These are phyloP conservation scores for Saccharum hybrid DNA, from an alignment of 202 grass and related monocot species.

Conservation along the genomic window DNA sequence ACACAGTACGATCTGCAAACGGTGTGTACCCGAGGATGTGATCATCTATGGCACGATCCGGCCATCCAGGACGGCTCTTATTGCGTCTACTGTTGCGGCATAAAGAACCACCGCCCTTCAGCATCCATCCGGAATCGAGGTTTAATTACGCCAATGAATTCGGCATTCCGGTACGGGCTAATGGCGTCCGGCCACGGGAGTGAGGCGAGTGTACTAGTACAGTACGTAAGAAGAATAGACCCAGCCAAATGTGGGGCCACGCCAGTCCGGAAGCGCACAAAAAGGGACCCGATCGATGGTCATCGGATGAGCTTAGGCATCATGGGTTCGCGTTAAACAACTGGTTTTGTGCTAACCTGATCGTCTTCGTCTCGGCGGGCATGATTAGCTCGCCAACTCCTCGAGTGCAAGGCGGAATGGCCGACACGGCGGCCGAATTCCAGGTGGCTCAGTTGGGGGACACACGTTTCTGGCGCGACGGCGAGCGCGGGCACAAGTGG, in stretches of 20 bases:
- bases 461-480: slow-evolving; percentile 8
- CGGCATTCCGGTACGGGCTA: background rate
- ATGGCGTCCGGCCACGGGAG: background rate
- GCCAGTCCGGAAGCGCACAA: slow-evolving; percentile 23
- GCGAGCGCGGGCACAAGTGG: background rate
- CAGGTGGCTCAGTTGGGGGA: slow-evolving; percentile 30
- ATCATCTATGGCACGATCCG: background rate
- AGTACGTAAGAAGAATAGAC: no score
- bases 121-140: background rate
- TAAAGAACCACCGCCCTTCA: slow-evolving; percentile 24
- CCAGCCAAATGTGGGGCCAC: background rate
- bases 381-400: slow-evolving; percentile 28
- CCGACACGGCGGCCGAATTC: slow-evolving; percentile 36
- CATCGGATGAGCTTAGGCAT: background rate
- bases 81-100: background rate
- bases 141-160: slow-evolving; percentile 8
- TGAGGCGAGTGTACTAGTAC: background rate
- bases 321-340: slow-evolving; percentile 8
- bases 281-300: background rate
- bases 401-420: slow-evolving; percentile 3
- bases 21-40: background rate
- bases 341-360: background rate
- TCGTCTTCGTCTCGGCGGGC: background rate
- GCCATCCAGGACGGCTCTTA: background rate
- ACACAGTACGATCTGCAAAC: background rate